Evolutionary conservation across 176 grass and related monocot species (phyloP).

Genomic region (Zizania latifolia): DNA sequence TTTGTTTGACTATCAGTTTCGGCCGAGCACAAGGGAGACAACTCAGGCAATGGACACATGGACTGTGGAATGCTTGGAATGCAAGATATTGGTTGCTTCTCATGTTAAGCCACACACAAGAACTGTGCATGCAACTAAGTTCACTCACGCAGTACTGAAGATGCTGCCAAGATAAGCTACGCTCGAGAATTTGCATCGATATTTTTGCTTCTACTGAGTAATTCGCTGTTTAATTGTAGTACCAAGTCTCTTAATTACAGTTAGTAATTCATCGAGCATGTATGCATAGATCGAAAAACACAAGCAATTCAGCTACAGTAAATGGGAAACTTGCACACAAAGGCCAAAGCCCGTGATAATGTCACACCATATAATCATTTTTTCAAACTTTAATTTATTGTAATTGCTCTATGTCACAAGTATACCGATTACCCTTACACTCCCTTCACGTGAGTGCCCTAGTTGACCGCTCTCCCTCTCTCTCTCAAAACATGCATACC

Average conservation of each 20-base stretch:
- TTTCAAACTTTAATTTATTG: slow-evolving; percentile 39
- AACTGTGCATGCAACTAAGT: neutral
- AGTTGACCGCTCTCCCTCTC: neutral
- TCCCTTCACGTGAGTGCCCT: slow-evolving; percentile 29
- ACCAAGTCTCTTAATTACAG: neutral
- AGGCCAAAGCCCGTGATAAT: neutral
- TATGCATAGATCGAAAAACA: neutral
- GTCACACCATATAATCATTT: neutral
- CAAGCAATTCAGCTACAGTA: neutral
- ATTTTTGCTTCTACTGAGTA: neutral
- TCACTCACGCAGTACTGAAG: neutral
- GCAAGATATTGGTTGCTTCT: slow-evolving; percentile 34
- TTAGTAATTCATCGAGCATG: neutral
- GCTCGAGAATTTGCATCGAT: neutral
- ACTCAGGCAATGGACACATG: slow-evolving; percentile 40
- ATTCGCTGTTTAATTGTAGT: neutral
- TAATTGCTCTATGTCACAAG: slow-evolving; percentile 47
- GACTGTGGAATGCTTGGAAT: slow-evolving; percentile 33
- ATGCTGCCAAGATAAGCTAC: neutral
- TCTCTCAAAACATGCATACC: slow-evolving; percentile 20
- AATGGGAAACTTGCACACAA: neutral
- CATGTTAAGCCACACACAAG: slow-evolving; percentile 12
- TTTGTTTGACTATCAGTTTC: slow-evolving; percentile 41
- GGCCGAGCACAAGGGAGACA: slow-evolving; percentile 32
- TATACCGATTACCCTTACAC: slow-evolving; percentile 30